A percentile compares a stretch with the other conserved stretches of the same genome.
Conservation (phyloP, 441 rosid genomes). For the Corymbia calophylla region DNA sequence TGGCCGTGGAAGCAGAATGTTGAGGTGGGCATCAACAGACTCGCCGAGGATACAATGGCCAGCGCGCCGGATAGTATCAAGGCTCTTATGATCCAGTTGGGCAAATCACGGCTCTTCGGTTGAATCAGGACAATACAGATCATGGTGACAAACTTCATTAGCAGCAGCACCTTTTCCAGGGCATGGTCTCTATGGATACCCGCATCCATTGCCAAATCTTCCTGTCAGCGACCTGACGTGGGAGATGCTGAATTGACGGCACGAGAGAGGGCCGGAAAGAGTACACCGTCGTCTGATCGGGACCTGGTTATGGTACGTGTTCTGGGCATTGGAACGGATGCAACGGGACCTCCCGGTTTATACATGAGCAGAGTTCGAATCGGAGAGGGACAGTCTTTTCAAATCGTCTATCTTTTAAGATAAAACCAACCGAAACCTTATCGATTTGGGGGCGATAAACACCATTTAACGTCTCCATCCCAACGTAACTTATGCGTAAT, state of each 20-base stretch:
- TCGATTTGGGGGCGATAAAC: neutral
- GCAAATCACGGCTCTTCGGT: neutral
- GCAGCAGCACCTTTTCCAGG: neutral
- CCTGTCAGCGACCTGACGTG: neutral
- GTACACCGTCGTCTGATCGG: neutral
- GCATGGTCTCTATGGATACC: neutral
- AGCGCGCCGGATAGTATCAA: neutral
- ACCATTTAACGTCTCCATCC: neutral
- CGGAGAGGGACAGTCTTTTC: neutral
- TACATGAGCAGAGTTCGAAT: neutral
- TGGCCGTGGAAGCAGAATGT: neutral
- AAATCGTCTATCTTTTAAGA: neutral
- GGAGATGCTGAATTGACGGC: neutral
- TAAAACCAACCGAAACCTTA: neutral
- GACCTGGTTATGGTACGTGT: neutral
- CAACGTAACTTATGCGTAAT: neutral
- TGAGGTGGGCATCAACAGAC: neutral
- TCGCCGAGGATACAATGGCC: neutral
- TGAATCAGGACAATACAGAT: neutral
- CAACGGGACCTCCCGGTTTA: neutral
- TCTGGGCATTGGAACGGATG: neutral
- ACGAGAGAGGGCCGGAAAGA: neutral
- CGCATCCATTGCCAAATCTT: neutral
- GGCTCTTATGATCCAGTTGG: neutral
- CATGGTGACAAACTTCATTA: neutral